Conservation (phyloP, 345 rosid species). For the Arabis alpina region DNA sequence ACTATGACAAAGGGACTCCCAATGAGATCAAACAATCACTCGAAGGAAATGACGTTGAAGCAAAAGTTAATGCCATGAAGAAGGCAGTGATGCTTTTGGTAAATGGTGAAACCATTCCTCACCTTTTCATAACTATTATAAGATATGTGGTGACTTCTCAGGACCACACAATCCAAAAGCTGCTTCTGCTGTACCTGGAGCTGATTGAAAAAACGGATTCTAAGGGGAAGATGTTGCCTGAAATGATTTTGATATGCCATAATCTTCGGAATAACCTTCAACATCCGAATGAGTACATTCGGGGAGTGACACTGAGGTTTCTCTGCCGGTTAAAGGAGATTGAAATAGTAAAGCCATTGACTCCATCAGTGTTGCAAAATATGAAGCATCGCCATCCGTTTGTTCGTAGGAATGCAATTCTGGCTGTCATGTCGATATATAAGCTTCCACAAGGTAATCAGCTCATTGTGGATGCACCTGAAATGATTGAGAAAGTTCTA, state of each 20-base stretch:
- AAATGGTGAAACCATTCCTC: conserved; percentile 88
- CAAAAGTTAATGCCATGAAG: conserved; percentile 84
- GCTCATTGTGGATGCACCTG: conserved; percentile 77
- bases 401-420: conserved; percentile 71
- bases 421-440: conserved; percentile 72
- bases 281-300: conserved; percentile 86
- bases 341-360: conserved; percentile 71
- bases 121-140: conserved; percentile 88
- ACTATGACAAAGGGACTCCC: conserved; percentile 86
- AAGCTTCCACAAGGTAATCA: conserved; percentile 80
- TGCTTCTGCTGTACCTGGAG: conserved; percentile 79
- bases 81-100: conserved; percentile 84
- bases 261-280: conserved; percentile 86
- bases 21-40: conserved; percentile 91
- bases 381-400: conserved; percentile 74
- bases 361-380: conserved; percentile 73
- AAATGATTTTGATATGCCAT: conserved; percentile 93
- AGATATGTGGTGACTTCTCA: conserved; percentile 86
- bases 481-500: conserved; percentile 73
- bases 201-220: conserved; percentile 80
- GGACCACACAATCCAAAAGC: conserved; percentile 87
- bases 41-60: conserved; percentile 69
- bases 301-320: conserved; percentile 82
- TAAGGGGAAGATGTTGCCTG: conserved; percentile 77
- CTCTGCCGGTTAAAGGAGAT: conserved; percentile 73